These are phyloP conservation scores for Dactylonectria macrodidyma DNA, from an alignment of 2,329 filamentous ascomycete species.

Conservation along the genomic window DNA sequence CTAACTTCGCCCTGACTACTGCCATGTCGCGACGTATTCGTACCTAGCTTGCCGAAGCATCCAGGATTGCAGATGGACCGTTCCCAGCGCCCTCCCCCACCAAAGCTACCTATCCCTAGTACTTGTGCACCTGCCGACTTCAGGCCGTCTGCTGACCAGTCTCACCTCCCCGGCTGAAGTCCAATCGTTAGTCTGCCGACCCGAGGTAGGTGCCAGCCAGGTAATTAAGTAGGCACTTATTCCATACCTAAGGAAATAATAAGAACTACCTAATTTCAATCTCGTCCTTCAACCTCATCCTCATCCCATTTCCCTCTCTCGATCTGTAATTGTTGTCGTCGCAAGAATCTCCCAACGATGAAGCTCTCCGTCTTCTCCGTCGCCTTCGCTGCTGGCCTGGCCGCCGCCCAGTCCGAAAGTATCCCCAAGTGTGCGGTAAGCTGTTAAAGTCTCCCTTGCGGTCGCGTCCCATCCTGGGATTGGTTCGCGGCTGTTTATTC, in stretches of 20 bases:
- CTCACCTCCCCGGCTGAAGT: too few species aligned
- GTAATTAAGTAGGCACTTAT: not conserved
- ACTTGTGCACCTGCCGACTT: too few species aligned
- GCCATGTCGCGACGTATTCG: too few species aligned
- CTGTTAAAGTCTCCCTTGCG: conserved; percentile 25
- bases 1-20: too few species aligned
- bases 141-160: too few species aligned
- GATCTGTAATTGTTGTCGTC: not conserved
- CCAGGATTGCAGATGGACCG: too few species aligned
- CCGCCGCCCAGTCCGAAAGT: conserved; percentile 51
- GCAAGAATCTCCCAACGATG: conserved; percentile 49
- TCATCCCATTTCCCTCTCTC: not conserved
- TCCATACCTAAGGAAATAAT: conserved; percentile 6
- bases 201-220: too few species aligned
- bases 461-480: not conserved
- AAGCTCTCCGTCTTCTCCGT: conserved; percentile 52
- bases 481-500: not conserved
- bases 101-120: too few species aligned
- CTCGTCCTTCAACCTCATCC: not conserved
- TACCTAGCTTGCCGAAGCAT: too few species aligned
- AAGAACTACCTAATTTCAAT: not conserved
- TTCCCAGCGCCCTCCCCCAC: too few species aligned
- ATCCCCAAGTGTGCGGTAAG: conserved; percentile 59
- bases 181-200: too few species aligned
- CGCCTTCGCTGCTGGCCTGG: conserved; percentile 51